phyloP scores from a whole-genome alignment of 768 basidiomycete species.

The Suillus clintonianus region DNA sequence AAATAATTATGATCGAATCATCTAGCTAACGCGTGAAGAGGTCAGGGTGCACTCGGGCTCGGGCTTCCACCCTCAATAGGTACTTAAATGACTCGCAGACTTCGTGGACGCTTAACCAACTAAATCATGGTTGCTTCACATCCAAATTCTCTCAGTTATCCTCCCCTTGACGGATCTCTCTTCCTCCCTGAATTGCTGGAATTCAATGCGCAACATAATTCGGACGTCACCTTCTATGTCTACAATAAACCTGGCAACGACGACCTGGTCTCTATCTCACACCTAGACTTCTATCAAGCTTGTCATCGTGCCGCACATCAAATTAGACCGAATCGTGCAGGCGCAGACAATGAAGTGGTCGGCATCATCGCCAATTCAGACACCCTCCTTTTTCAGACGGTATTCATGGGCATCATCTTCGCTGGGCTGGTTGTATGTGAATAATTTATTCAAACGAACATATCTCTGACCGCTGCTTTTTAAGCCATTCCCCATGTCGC shows the following conservation, averaged over 20 bases:
- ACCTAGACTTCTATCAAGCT: no score
- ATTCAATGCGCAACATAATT: conserved; percentile 30
- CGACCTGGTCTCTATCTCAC: no score
- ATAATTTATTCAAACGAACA: conserved; percentile 28
- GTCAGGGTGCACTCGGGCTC: no score
- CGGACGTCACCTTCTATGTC: conserved; percentile 28
- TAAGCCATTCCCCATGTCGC: conserved; percentile 37
- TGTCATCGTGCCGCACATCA: conserved; percentile 19
- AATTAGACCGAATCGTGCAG: conserved; percentile 36
- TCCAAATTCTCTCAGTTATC: no score
- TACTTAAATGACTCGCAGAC: no score
- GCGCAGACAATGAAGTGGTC: conserved; percentile 20
- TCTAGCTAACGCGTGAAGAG: no score
- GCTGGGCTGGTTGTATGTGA: conserved; percentile 38
- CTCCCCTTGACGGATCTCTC: no score
- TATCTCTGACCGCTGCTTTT: conserved; percentile 21
- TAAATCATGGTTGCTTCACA: no score
- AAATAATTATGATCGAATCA: conserved; percentile 26
- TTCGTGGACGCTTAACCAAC: no score
- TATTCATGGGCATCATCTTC: conserved; percentile 37
- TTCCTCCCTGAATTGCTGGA: conserved; percentile 36
- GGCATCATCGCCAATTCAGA: conserved; percentile 31
- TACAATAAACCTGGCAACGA: no score
- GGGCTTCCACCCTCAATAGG: no score
- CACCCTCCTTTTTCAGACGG: conserved; percentile 34